Evolutionary conservation across 2,329 filamentous ascomycete genomes (phyloP).

Genomic region (Macrophomina tecta): DNA sequence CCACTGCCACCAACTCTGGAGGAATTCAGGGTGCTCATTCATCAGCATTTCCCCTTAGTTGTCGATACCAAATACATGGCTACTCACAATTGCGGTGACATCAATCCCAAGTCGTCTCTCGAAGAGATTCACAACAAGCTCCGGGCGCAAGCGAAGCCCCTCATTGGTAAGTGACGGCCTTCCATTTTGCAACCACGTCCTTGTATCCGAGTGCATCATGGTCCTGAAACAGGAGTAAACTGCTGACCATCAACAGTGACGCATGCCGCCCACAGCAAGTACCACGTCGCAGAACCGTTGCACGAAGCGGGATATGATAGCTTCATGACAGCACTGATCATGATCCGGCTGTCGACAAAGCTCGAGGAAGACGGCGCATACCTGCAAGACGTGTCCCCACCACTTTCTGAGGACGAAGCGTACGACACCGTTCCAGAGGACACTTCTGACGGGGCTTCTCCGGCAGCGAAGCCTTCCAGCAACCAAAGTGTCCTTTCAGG

Average conservation of each 20-base stretch:
- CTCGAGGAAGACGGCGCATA: slow-evolving; percentile 51
- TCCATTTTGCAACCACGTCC: too few relatives aligned
- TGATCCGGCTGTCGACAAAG: slow-evolving; percentile 62
- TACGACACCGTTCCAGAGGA: slow-evolving; percentile 27
- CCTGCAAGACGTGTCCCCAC: slow-evolving; percentile 31
- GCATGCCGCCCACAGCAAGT: slow-evolving; percentile 49
- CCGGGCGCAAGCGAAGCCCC: slow-evolving; percentile 48
- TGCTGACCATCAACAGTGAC: slow-evolving; percentile 31
- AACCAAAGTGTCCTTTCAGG: slow-evolving; percentile 1
- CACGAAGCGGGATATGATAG: slow-evolving; percentile 71
- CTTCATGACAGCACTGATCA: slow-evolving; percentile 64
- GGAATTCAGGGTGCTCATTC: slow-evolving; percentile 59
- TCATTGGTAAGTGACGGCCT: slow-evolving; percentile 41
- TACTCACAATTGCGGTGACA: slow-evolving; percentile 60
- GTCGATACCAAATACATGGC: slow-evolving; percentile 70
- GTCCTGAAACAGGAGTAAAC: background rate
- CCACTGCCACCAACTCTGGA: slow-evolving; percentile 59
- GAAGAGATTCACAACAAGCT: slow-evolving; percentile 56
- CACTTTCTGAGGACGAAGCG: slow-evolving; percentile 24
- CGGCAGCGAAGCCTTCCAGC: background rate
- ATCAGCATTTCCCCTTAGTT: slow-evolving; percentile 61
- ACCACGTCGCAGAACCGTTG: slow-evolving; percentile 47
- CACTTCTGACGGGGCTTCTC: background rate
- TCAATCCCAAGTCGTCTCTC: slow-evolving; percentile 56
- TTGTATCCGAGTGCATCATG: too few relatives aligned